Percentiles rank a stretch among this genome's conserved stretches.
Conservation (phyloP, 108 stramenopile genomes). For the Fistulifera pelliculosa region DNA sequence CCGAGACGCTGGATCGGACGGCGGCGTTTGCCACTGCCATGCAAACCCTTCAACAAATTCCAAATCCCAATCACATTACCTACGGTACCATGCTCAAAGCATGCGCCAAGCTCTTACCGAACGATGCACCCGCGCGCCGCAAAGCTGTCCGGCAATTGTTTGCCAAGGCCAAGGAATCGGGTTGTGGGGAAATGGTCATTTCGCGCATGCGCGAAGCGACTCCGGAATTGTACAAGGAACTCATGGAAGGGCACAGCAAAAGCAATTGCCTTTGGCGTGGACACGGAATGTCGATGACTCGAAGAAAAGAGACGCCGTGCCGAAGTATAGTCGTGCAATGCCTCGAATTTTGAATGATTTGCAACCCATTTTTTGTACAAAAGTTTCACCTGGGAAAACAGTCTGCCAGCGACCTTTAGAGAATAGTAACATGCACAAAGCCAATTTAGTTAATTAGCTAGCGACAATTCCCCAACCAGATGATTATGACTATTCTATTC, state of each 20-base stretch:
- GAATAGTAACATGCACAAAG: too few species aligned
- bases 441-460: too few species aligned
- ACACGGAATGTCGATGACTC: conserved; percentile 13
- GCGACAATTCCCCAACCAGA: too few species aligned
- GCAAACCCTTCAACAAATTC: conserved; percentile 41
- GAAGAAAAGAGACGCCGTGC: not conserved
- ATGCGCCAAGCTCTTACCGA: conserved; percentile 38
- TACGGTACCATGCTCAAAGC: conserved; percentile 78
- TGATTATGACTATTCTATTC: too few species aligned
- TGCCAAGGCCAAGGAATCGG: conserved; percentile 19
- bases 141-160: conserved; percentile 40
- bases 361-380: too few species aligned
- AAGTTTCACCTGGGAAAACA: too few species aligned
- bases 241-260: conserved; percentile 39
- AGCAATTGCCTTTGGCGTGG: conserved; percentile 42
- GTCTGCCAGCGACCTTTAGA: too few species aligned
- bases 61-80: conserved; percentile 60
- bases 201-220: conserved; percentile 42
- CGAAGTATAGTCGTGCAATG: not conserved
- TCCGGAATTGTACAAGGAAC: conserved; percentile 24
- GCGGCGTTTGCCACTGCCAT: conserved; percentile 60
- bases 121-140: conserved; percentile 9
- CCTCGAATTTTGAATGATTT: not conserved
- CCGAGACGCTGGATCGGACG: conserved; percentile 21
- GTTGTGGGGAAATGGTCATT: conserved; percentile 57